Evolutionary conservation across 441 rosid genomes (phyloP), one percentile per base, ranked within the genome.

Genomic region (Croton laevigatus): DNA sequence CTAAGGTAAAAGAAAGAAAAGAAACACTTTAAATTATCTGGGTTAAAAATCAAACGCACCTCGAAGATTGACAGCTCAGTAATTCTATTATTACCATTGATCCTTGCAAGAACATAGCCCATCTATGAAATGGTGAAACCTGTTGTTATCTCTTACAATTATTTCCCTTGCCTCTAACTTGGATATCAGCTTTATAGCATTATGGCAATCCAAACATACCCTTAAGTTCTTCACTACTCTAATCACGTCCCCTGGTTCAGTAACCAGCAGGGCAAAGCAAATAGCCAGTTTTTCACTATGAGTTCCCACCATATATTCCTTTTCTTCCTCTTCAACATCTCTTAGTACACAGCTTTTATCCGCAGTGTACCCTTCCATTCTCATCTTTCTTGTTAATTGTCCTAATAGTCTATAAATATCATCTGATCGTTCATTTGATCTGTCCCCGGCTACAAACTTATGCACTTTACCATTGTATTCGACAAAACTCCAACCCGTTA

Each of bases 231-330:
- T 91, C 72, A 91, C 88, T 72, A 91, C 93, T 42, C 87, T 73
- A 65, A 91, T 80, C 75, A 83, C 91, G 22, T 78, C 44, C 27
- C 88, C 88, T 70, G 83, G 82, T 70, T 71, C 75, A 10, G 80
- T 76, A 66, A 85, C 82, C 75, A 89, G 76, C 38, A 91, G 79
- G 66, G 77, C 87, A 67, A 89, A 91, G 55, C 89, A 83, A 52
- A 89, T 67, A 0, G 91, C 95, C 83, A 91, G 69, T 79, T 88
- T 91, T 74, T 91, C 95, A 34, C 91, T 85, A 62, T 89, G 95
- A 37, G 76, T 79, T 32, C 77, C 83, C 57, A 17, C 77, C 65
- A 73, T 81, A 44, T 78, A 78, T 42, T 70, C 73, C 53, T 72
- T 85, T 22, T 38, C 67, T 62, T 52, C 75, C 73, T 82, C 84